phyloP scores from a whole-genome alignment of 768 basidiomycete genomes.

The Lyophyllum semitale region DNA sequence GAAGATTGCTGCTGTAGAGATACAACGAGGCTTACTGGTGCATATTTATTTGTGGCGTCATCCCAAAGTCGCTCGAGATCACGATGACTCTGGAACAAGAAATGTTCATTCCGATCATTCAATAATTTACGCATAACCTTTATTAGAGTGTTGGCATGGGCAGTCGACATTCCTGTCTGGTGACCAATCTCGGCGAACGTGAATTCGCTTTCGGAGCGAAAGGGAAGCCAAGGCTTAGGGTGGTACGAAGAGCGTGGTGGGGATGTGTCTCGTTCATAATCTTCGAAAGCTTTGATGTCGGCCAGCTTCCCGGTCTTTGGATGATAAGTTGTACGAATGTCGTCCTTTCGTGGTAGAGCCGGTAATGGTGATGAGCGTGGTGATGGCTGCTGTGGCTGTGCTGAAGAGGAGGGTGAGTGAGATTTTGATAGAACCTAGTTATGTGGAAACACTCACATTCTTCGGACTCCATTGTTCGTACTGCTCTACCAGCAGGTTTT shows the following conservation, averaged over 20 bases:
- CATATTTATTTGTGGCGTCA: constrained; percentile 3
- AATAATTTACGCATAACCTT: constrained; percentile 16
- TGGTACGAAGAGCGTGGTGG: neutral
- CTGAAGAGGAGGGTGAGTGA: neutral
- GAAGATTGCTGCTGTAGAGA: too few relatives aligned
- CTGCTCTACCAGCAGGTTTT: neutral
- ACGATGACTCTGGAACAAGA: constrained; percentile 17
- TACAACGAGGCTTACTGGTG: too few relatives aligned
- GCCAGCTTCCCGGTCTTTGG: neutral
- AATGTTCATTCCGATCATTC: constrained; percentile 2
- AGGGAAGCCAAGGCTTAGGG: constrained; percentile 30
- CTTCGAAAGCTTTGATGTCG: constrained; percentile 8
- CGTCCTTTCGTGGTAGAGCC: neutral
- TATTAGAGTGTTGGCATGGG: constrained; percentile 19
- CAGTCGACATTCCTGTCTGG: constrained; percentile 19
- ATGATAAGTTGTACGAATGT: constrained; percentile 16
- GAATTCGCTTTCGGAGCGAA: constrained; percentile 27
- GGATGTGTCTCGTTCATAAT: neutral
- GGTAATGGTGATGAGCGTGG: neutral
- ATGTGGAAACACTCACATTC: neutral
- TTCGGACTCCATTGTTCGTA: neutral
- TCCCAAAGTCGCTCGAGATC: constrained; percentile 24
- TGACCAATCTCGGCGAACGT: constrained; percentile 28
- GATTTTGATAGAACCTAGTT: neutral
- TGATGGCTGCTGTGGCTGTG: neutral